phyloP scores from a whole-genome alignment of 495 filamentous ascomycete species.

The Poronia punctata region DNA sequence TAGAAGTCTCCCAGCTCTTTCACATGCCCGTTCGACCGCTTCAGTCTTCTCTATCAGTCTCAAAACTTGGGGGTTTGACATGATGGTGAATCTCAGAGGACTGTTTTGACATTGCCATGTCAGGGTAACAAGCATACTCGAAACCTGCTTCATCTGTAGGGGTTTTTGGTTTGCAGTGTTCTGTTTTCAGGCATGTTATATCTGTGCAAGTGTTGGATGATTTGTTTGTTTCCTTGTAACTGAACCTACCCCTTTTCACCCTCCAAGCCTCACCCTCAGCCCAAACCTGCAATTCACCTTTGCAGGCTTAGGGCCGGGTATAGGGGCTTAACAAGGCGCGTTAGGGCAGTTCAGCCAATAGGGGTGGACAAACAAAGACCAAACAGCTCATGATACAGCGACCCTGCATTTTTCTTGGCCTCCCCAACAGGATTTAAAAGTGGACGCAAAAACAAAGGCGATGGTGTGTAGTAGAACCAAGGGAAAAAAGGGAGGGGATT shows the following conservation, averaged over 20 bases:
- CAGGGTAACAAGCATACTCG: not conserved
- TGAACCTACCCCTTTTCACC: constrained; percentile 2
- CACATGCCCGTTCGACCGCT: constrained; percentile 1
- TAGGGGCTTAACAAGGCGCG: no score
- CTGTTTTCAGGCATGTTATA: no score
- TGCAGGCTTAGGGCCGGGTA: constrained; percentile 17
- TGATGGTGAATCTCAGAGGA: constrained; percentile 7
- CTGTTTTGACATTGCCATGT: constrained; percentile 8
- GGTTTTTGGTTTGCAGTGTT: no score
- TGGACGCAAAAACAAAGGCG: constrained; percentile 11
- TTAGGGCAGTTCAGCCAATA: no score
- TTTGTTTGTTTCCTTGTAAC: no score
- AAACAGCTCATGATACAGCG: constrained; percentile 20
- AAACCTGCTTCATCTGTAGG: no score
- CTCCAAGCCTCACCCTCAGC: constrained; percentile 5
- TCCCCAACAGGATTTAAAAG: constrained; percentile 12
- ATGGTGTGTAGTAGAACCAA: constrained; percentile 15
- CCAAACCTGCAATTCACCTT: constrained; percentile 18
- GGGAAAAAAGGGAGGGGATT: constrained; percentile 8
- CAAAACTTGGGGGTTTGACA: constrained; percentile 1
- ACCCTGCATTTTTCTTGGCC: constrained; percentile 7
- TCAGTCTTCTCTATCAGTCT: constrained; percentile 5
- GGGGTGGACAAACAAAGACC: constrained; percentile 19
- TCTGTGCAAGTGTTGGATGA: no score
- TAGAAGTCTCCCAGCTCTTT: constrained; percentile 3